Conservation (phyloP, 2,329 filamentous ascomycete genomes). For the Fusarium floridanum region DNA sequence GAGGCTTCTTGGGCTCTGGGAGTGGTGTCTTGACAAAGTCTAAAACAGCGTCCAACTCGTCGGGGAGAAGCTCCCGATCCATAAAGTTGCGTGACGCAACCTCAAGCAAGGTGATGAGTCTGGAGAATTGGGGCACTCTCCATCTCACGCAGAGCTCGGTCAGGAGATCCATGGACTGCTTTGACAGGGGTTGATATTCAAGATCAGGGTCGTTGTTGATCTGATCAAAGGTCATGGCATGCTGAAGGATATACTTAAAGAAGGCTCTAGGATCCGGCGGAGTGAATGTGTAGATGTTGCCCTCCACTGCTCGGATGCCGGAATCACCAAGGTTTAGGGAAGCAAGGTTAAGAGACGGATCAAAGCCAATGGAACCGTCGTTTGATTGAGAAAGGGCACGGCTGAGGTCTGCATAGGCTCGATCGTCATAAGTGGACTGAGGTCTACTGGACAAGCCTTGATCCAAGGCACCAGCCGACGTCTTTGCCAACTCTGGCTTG, state of each 20-base stretch:
- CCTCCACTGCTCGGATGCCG: conserved; percentile 68
- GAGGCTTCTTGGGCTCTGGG: conserved; percentile 73
- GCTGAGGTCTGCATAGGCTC: conserved; percentile 65
- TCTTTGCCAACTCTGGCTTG: conserved; percentile 87
- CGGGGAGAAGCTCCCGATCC: conserved; percentile 83
- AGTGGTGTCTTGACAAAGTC: conserved; percentile 82
- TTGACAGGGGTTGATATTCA: conserved; percentile 72
- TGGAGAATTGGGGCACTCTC: conserved; percentile 87
- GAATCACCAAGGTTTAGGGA: conserved; percentile 72
- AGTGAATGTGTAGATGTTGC: conserved; percentile 87
- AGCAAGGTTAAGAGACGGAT: conserved; percentile 77
- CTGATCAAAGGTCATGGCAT: conserved; percentile 77
- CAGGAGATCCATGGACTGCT: conserved; percentile 83
- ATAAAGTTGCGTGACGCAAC: conserved; percentile 87
- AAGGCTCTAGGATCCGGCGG: conserved; percentile 85
- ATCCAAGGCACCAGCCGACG: conserved; percentile 70
- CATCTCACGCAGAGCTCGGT: conserved; percentile 89
- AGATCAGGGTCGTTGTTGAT: conserved; percentile 66
- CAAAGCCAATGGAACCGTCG: conserved; percentile 61
- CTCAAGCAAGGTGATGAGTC: conserved; percentile 85
- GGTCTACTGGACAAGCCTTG: conserved; percentile 68
- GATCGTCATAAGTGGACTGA: conserved; percentile 63
- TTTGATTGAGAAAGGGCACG: conserved; percentile 64
- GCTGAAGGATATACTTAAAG: conserved; percentile 85
- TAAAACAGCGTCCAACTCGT: conserved; percentile 87